Conservation (phyloP, 2,329 filamentous ascomycete genomes). For the Aspergillus chevalieri region DNA sequence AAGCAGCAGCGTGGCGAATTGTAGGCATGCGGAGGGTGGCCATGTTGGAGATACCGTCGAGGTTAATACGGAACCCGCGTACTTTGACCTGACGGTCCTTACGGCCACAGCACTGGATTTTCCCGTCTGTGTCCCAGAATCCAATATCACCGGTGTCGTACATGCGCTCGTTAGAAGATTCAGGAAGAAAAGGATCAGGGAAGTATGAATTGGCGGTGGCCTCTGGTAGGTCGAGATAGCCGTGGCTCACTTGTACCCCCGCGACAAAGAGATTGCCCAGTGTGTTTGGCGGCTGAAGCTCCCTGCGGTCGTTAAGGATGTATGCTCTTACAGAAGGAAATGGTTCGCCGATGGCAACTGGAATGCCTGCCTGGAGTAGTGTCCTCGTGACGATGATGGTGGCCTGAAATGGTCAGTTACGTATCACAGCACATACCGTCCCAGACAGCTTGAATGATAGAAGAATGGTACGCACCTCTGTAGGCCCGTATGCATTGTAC, state of each 20-base stretch:
- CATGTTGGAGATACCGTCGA: constrained; percentile 26
- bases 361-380: constrained; percentile 12
- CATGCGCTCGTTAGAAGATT: constrained; percentile 22
- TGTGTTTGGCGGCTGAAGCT: constrained; percentile 26
- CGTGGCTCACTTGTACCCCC: constrained; percentile 39
- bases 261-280: constrained; percentile 40
- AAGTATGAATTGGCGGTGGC: constrained; percentile 26
- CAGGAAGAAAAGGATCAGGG: constrained; percentile 20
- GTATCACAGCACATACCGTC: neutral
- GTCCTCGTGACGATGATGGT: constrained; percentile 36
- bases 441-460: neutral
- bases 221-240: constrained; percentile 35
- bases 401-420: constrained; percentile 12
- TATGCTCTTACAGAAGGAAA: constrained; percentile 35
- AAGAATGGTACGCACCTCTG: constrained; percentile 12
- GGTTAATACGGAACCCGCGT: constrained; percentile 35
- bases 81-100: constrained; percentile 40
- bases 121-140: constrained; percentile 30
- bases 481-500: constrained; percentile 44
- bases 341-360: constrained; percentile 35
- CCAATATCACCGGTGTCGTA: constrained; percentile 41
- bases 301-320: constrained; percentile 34
- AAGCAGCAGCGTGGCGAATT: neutral
- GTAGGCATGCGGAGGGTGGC: neutral
- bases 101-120: constrained; percentile 36